Percentiles rank a stretch among this genome's conserved stretches.
phyloP scores from a whole-genome alignment of 495 filamentous ascomycete species.

The Margaritispora aquatica region DNA sequence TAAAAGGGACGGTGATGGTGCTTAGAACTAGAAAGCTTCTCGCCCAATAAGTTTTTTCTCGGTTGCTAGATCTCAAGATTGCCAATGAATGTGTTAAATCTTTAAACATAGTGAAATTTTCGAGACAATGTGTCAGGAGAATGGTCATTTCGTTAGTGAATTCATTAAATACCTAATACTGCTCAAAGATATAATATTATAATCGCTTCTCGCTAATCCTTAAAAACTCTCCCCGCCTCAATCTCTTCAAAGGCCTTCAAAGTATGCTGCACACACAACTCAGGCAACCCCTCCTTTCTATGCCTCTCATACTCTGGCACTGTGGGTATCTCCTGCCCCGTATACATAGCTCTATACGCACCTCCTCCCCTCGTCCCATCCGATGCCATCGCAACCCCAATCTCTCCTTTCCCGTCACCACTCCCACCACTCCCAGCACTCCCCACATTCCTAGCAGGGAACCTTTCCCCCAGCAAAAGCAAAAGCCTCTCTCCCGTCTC shows the following conservation, averaged over 20 bases:
- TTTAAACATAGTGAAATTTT: too few species aligned
- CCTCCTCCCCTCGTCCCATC: constrained; percentile 13
- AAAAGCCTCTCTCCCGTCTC: constrained; percentile 15
- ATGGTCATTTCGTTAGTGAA: too few species aligned
- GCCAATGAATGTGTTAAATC: too few species aligned
- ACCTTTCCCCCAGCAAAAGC: constrained; percentile 1
- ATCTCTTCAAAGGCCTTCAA: constrained; percentile 14
- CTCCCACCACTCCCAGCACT: background rate
- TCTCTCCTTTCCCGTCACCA: background rate
- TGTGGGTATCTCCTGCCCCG: background rate
- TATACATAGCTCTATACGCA: constrained; percentile 4
- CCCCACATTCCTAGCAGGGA: background rate
- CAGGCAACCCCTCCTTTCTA: constrained; percentile 1
- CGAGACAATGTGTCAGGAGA: too few species aligned
- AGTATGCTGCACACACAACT: constrained; percentile 12
- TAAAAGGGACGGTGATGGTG: background rate
- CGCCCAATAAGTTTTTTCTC: too few species aligned
- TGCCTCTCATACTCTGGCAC: background rate
- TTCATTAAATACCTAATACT: too few species aligned
- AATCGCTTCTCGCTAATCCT: background rate
- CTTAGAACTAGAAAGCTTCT: too few species aligned
- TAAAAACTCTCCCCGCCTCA: constrained; percentile 12
- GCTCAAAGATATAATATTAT: too few species aligned
- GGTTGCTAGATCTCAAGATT: too few species aligned
- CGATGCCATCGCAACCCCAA: constrained; percentile 3